These are phyloP conservation scores for Candida schatavii DNA, from an alignment of 805 yeast species.

Conservation along the genomic window DNA sequence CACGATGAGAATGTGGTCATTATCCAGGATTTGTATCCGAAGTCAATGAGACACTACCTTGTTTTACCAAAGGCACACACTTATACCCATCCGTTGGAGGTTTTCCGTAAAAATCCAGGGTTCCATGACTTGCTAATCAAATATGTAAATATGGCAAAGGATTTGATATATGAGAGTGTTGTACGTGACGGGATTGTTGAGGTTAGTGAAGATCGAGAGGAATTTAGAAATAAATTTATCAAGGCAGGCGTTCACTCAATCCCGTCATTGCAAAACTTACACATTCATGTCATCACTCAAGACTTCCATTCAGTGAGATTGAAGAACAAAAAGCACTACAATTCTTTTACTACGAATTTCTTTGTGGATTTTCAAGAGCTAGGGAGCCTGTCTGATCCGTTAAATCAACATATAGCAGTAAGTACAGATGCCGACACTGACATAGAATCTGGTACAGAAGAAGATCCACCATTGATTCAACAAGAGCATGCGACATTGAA, in stretches of 20 bases:
- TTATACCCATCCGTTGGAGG: slow-evolving; percentile 49
- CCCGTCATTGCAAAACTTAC: slow-evolving; percentile 70
- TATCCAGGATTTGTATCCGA: slow-evolving; percentile 61
- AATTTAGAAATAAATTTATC: slow-evolving; percentile 28
- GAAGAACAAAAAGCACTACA: slow-evolving; percentile 65
- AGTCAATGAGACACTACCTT: slow-evolving; percentile 57
- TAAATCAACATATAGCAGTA: background rate
- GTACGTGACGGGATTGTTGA: slow-evolving; percentile 15
- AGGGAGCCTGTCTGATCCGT: slow-evolving; percentile 12
- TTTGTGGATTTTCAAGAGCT: slow-evolving; percentile 55
- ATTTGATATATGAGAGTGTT: slow-evolving; percentile 28
- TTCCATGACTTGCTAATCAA: slow-evolving; percentile 23
- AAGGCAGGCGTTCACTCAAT: slow-evolving; percentile 64
- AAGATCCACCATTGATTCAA: background rate
- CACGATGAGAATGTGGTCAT: slow-evolving; percentile 54
- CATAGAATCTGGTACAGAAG: background rate
- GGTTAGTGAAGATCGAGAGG: slow-evolving; percentile 8
- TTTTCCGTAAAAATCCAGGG: slow-evolving; percentile 31
- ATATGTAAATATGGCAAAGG: slow-evolving; percentile 38
- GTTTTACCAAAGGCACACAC: slow-evolving; percentile 58
- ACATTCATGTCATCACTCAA: slow-evolving; percentile 66
- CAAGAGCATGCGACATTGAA: background rate
- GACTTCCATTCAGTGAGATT: slow-evolving; percentile 56
- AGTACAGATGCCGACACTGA: background rate
- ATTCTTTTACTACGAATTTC: slow-evolving; percentile 65